Conservation (phyloP, 2,329 filamentous ascomycete species). For the Neonectria magnoliae region DNA sequence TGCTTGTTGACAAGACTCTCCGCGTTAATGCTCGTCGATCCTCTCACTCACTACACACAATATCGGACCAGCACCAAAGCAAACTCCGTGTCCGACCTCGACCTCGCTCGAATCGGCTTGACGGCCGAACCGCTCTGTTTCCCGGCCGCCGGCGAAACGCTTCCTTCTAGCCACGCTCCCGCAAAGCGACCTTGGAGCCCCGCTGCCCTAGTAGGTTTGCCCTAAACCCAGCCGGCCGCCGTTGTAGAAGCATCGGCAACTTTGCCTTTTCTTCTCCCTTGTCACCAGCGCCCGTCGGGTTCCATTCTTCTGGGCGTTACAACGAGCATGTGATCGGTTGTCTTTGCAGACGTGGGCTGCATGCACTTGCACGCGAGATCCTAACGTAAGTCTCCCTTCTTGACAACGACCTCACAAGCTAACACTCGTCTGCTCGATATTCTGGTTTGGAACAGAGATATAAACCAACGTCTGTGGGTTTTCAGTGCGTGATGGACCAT, state of each 20-base stretch:
- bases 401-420: neutral
- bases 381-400: neutral
- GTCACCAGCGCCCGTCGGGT: neutral
- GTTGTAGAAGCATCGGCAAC: conserved; percentile 1
- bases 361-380: conserved; percentile 12
- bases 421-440: neutral
- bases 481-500: neutral
- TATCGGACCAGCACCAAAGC: neutral
- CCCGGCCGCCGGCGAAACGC: neutral
- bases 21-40: neutral
- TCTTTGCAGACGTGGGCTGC: conserved; percentile 2
- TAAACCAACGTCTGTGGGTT: neutral
- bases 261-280: neutral
- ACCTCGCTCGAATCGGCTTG: neutral
- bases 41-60: neutral
- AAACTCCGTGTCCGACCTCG: neutral
- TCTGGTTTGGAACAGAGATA: neutral
- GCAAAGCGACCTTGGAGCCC: conserved; percentile 2
- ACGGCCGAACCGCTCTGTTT: conserved; percentile 7
- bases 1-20: neutral
- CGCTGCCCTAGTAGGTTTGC: conserved; percentile 19
- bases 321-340: neutral
- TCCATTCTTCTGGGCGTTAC: neutral
- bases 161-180: neutral
- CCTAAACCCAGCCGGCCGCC: conserved; percentile 8